A percentile compares a stretch with the other conserved stretches of the same genome.
These are phyloP conservation scores for Mucor lusitanicus DNA, from an alignment of 371 early-diverging fungal genomes.

Conservation along the genomic window DNA sequence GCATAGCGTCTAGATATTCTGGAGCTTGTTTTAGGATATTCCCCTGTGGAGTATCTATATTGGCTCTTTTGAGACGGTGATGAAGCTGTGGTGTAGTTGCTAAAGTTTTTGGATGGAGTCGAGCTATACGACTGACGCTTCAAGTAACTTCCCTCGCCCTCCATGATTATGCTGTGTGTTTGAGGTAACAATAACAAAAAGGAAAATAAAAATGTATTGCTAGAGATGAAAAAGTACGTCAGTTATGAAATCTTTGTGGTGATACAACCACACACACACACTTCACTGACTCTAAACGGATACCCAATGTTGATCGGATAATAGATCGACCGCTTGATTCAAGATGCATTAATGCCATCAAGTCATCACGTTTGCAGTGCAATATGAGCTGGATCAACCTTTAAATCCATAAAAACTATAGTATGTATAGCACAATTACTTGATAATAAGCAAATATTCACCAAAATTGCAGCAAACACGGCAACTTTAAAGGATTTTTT, in stretches of 20 bases:
- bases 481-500: not conserved
- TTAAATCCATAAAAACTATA: not conserved
- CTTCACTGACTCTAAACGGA: not conserved
- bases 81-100: not conserved
- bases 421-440: too few relatives aligned
- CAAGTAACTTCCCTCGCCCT: not conserved
- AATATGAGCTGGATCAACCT: too few relatives aligned
- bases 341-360: not conserved
- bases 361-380: too few relatives aligned
- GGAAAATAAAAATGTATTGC: not conserved
- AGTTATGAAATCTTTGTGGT: not conserved
- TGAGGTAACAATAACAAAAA: not conserved
- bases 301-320: not conserved
- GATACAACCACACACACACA: not conserved
- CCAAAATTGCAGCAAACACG: not conserved
- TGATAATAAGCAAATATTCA: too few relatives aligned
- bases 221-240: not conserved
- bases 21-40: not conserved
- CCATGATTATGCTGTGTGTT: not conserved
- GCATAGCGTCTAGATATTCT: slow-evolving; percentile 14
- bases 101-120: not conserved
- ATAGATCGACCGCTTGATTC: not conserved
- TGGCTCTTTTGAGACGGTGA: not conserved
- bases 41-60: slow-evolving; percentile 4
- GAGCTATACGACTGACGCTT: slow-evolving; percentile 1